Percentiles rank a stretch among this genome's conserved stretches.
These are phyloP conservation scores for Leishmania turanica DNA, from an alignment of 208 protist genomes.

Conservation along the genomic window DNA sequence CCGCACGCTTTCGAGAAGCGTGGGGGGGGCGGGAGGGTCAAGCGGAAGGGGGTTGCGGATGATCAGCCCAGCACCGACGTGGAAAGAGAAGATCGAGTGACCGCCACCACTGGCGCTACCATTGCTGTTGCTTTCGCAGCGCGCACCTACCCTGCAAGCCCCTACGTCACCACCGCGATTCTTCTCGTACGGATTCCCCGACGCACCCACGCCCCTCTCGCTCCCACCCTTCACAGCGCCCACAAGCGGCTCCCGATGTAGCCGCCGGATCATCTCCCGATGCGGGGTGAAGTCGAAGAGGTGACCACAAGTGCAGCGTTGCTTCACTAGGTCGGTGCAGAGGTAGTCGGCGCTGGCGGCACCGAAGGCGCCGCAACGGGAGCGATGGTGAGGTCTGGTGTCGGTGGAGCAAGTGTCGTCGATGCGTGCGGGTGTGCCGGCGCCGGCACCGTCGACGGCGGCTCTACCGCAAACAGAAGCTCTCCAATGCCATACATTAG, in stretches of 20 bases:
- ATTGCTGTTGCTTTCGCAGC: not conserved
- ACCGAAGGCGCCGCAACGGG: not conserved
- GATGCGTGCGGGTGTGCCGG: not conserved
- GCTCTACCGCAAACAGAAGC: conserved; percentile 17
- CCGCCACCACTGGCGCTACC: not conserved
- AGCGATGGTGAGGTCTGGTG: not conserved
- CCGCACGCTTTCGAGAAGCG: not conserved
- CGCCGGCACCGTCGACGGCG: conserved; percentile 1
- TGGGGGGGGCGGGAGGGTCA: not conserved
- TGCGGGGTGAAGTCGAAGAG: not conserved
- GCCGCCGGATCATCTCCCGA: not conserved
- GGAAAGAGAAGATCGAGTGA: not conserved
- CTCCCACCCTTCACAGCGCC: not conserved
- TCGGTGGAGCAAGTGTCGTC: not conserved
- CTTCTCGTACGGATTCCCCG: not conserved
- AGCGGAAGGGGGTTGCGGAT: not conserved
- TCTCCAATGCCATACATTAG: conserved; percentile 29
- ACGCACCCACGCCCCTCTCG: not conserved
- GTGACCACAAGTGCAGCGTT: not conserved
- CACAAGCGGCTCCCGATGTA: not conserved
- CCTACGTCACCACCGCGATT: not conserved
- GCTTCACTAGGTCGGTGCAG: not conserved
- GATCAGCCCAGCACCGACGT: not conserved
- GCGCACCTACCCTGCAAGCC: not conserved
- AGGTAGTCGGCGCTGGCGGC: not conserved